Conservation (phyloP, 345 rosid species). For the Ricinus communis region DNA sequence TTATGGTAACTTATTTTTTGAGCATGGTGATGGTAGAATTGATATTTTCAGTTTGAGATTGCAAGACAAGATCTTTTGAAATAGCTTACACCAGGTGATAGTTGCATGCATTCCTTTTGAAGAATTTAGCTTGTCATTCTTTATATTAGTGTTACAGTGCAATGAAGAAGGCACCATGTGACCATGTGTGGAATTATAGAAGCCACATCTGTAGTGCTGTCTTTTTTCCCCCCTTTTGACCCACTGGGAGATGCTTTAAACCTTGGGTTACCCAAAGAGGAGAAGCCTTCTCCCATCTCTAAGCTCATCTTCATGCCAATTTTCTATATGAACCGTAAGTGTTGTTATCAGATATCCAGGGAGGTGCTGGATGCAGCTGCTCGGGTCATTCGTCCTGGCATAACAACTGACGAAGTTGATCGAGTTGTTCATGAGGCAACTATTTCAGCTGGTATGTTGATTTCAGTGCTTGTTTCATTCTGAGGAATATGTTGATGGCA, state of each 20-base stretch:
- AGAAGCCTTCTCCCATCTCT: background rate
- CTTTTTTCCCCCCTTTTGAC: background rate
- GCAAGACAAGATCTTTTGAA: background rate
- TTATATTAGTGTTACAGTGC: background rate
- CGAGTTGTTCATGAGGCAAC: slow-evolving; percentile 89
- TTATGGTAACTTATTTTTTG: background rate
- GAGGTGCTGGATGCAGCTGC: slow-evolving; percentile 96
- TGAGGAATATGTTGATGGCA: background rate
- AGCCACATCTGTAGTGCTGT: background rate
- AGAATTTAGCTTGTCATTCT: background rate
- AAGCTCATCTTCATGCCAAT: background rate
- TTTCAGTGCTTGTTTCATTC: background rate
- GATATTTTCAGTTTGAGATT: background rate
- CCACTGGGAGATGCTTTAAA: background rate
- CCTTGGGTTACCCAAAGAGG: background rate
- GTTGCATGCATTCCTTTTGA: background rate
- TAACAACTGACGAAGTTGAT: slow-evolving; percentile 97
- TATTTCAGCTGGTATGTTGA: slow-evolving; percentile 64
- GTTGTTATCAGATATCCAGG: slow-evolving; percentile 61
- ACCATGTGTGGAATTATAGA: background rate
- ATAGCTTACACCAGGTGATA: background rate
- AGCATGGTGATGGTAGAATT: too few species aligned
- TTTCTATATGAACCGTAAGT: background rate
- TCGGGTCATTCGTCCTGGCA: slow-evolving; percentile 67
- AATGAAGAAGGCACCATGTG: background rate